phyloP scores from a whole-genome alignment of 108 stramenopile genomes.

The Nitzschia inconspicua region DNA sequence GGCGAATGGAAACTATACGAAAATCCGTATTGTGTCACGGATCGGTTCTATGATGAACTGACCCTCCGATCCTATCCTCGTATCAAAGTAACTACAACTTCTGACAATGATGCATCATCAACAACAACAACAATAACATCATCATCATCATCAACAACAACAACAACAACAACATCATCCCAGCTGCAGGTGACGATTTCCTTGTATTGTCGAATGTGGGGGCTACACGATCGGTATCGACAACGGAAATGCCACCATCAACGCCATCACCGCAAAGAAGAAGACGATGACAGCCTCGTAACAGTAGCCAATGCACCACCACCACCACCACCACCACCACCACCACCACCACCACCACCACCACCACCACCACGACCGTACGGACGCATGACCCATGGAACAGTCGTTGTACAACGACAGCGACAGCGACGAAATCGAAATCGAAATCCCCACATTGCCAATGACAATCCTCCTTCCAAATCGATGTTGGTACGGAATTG shows the following conservation, averaged over 20 bases:
- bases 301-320: no score
- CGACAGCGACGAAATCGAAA: no score
- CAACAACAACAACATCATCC: not conserved
- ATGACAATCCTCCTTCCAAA: no score
- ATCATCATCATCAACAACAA: no score
- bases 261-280: not conserved
- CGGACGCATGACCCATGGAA: slow-evolving; percentile 25
- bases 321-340: no score
- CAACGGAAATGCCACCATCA: no score
- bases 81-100: not conserved
- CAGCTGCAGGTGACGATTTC: not conserved
- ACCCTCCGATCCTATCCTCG: slow-evolving; percentile 56
- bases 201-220: slow-evolving; percentile 23
- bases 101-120: no score
- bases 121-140: no score
- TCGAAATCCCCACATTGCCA: no score
- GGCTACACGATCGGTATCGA: not conserved
- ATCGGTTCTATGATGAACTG: slow-evolving; percentile 69
- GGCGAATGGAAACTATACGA: slow-evolving; percentile 61
- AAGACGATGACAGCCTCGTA: no score
- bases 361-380: not conserved
- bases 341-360: no score
- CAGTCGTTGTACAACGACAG: slow-evolving; percentile 2
- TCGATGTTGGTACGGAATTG: no score
- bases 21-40: slow-evolving; percentile 85